Conservation (phyloP, 169 alveolate species). For the Eimeria necatrix region DNA sequence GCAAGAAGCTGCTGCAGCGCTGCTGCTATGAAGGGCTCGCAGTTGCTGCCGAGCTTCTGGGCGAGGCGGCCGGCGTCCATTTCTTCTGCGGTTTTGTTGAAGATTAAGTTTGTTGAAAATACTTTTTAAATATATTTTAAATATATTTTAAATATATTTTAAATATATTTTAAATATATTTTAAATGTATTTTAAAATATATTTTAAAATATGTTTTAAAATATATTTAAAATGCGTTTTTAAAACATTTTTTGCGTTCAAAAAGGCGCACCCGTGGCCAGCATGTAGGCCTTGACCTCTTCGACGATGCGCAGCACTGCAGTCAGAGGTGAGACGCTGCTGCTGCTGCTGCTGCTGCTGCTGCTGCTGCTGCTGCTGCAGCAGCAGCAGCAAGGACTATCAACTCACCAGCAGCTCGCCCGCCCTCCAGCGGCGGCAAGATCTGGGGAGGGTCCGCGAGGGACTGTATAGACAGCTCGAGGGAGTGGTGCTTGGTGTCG, state of each 20-base stretch:
- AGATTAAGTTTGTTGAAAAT: no score
- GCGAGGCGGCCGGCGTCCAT: neutral
- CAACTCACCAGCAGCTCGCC: conserved; percentile 21
- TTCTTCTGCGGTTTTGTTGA: neutral
- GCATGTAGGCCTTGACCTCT: conserved; percentile 61
- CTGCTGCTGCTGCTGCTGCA: no score
- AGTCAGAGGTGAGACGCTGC: neutral
- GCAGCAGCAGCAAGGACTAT: no score
- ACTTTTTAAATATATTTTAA: neutral
- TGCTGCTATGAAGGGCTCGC: conserved; percentile 46
- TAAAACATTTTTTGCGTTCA: neutral
- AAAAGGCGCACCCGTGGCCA: conserved; percentile 6
- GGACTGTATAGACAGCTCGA: conserved; percentile 34
- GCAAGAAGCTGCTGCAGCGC: conserved; percentile 13
- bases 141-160: neutral
- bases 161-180: neutral
- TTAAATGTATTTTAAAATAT: neutral
- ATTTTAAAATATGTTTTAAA: neutral
- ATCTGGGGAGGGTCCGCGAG: conserved; percentile 48
- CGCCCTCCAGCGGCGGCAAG: conserved; percentile 17
- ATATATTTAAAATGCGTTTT: neutral
- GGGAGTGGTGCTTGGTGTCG: conserved; percentile 20
- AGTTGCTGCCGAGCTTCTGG: neutral
- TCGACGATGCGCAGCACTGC: conserved; percentile 36
- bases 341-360: no score